Percentiles rank a stretch among this genome's conserved stretches.
These are phyloP conservation scores for Mucor racemosus DNA, from an alignment of 371 early-diverging fungal species.

Conservation along the genomic window DNA sequence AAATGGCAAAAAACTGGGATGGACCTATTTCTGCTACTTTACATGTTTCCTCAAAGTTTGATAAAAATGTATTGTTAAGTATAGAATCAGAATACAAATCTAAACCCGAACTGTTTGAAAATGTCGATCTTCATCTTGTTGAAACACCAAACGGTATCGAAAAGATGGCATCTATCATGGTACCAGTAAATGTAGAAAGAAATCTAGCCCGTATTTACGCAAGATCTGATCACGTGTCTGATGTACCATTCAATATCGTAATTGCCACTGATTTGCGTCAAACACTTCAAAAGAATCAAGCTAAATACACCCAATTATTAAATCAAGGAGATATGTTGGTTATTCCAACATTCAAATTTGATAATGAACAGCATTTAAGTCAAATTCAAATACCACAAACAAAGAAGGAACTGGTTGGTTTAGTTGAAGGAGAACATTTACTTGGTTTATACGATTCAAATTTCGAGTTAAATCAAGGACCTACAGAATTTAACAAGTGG, in stretches of 20 bases:
- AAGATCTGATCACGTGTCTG: constrained; percentile 37
- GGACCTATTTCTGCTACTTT: constrained; percentile 54
- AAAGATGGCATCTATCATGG: constrained; percentile 29
- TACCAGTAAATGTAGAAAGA: constrained; percentile 48
- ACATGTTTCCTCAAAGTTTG: constrained; percentile 24
- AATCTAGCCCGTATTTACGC: constrained; percentile 54
- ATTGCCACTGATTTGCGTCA: constrained; percentile 41
- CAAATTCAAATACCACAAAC: constrained; percentile 26
- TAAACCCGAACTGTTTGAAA: constrained; percentile 23
- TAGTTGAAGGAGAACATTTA: constrained; percentile 25
- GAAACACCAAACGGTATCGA: constrained; percentile 19
- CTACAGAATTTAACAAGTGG: constrained; percentile 44
- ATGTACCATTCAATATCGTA: constrained; percentile 37
- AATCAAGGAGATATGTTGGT: constrained; percentile 48
- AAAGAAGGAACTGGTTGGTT: constrained; percentile 35
- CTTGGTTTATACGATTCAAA: constrained; percentile 40
- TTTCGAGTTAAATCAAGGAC: constrained; percentile 45
- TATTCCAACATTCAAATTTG: constrained; percentile 42
- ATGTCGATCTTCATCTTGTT: constrained; percentile 46
- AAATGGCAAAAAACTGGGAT: constrained; percentile 44
- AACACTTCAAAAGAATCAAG: constrained; percentile 34
- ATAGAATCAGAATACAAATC: constrained; percentile 29
- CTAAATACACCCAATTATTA: constrained; percentile 33
- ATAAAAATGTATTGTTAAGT: background rate
- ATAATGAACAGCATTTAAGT: background rate